Base-by-base conservation (phyloP, 148 eudicot species). In the Drosera capensis region DNA sequence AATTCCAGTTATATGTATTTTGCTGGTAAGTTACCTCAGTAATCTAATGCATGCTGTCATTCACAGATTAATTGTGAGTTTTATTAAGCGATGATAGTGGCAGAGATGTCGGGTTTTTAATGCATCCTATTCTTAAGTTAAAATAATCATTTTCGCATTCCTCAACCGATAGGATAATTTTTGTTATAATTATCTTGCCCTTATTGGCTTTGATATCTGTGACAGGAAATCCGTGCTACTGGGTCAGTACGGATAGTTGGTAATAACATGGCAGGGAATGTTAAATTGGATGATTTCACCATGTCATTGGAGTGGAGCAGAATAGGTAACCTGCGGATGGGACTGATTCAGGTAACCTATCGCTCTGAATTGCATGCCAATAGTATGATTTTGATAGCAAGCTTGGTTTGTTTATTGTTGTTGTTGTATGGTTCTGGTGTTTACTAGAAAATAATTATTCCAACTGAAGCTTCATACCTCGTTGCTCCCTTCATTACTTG, bases 281-380 rank as follows among this genome's bases (percentile, higher is more conserved):
- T 81, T 54, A 74, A 74, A 59, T 39, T 81, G 54, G 52, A 51
- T 39, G 77, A 74, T 57, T 77, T 77, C 24, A 47, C 59, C 17
- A 73, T 77, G 92, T 48, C 58, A 16, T 55, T 71, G 53, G 68
- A 68, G 40, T 81, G 92, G 92, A 81, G 84, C 58, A 66, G 65
- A 44, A 60, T 81, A 40, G 92, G 92, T 29, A 73, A 71, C 45
- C 39, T 81, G 63, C 68, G 59, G 55, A 71, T 81, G 84, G 68
- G 51, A 52, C 60, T 81, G 23, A 77, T 81, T 47, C 75, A 81
- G 84, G 92, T 77, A 71, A 13, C 17, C 8, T 17, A 5, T 25
- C 24, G 16, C 37, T 20, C 9, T 17, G 39, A 9, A 0, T 54
- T n/a, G n/a, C n/a, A n/a, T n/a, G n/a, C n/a, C n/a, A n/a, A n/a